Conservation (phyloP, 331 rosid genomes). For the Rosa hybrid region DNA sequence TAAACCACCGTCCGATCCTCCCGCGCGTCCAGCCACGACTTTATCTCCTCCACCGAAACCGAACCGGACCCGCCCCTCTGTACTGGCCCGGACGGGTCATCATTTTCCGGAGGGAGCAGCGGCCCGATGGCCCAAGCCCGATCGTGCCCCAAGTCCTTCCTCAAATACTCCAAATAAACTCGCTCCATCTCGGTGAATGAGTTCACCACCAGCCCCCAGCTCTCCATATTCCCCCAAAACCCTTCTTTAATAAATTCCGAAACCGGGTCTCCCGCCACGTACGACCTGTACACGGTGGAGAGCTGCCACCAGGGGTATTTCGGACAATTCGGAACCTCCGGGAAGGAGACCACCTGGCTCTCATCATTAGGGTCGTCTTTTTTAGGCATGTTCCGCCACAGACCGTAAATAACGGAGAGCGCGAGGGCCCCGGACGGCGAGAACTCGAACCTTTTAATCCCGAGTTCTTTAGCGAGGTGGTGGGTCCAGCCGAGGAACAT, state of each 20-base stretch:
- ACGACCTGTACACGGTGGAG: constrained; percentile 26
- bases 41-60: constrained; percentile 14
- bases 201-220: constrained; percentile 43
- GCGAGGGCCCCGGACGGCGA: constrained; percentile 24
- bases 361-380: not conserved
- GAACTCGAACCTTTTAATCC: constrained; percentile 27
- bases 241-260: constrained; percentile 16
- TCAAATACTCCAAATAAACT: constrained; percentile 25
- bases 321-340: constrained; percentile 29
- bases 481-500: constrained; percentile 40
- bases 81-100: not conserved
- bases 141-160: constrained; percentile 23
- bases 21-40: constrained; percentile 47
- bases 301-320: constrained; percentile 48
- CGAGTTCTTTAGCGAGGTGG: constrained; percentile 26
- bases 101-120: not conserved
- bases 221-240: not conserved
- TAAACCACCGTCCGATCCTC: constrained; percentile 37
- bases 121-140: constrained; percentile 42
- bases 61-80: constrained; percentile 38
- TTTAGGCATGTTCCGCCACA: constrained; percentile 10
- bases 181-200: constrained; percentile 30
- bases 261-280: constrained; percentile 21
- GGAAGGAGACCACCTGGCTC: constrained; percentile 24
- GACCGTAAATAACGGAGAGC: constrained; percentile 1